Conservation (phyloP, 345 rosid species). For the Gossypium bickii region DNA sequence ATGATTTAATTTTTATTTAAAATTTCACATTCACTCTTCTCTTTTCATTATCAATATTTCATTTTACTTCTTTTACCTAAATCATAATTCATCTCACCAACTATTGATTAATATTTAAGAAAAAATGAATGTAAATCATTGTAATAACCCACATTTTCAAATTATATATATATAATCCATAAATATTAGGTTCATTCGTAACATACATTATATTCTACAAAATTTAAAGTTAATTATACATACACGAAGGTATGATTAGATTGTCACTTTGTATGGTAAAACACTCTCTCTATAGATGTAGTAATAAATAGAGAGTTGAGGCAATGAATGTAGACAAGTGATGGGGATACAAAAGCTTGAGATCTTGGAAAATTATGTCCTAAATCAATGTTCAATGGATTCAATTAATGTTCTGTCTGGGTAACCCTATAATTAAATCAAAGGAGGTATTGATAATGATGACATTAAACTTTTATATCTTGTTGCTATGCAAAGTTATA, state of each 20-base stretch:
- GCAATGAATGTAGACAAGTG: constrained; percentile 9
- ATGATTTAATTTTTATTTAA: not conserved
- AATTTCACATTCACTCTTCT: not conserved
- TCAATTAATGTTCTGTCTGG: not conserved
- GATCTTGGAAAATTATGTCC: constrained; percentile 4
- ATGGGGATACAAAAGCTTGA: constrained; percentile 2
- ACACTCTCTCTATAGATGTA: too few relatives aligned
- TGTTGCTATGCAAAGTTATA: not conserved
- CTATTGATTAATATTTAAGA: not conserved
- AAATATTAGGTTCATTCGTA: too few relatives aligned
- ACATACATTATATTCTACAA: too few relatives aligned
- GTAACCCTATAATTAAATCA: not conserved
- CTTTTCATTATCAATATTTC: not conserved
- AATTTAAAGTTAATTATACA: too few relatives aligned
- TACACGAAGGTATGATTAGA: too few relatives aligned
- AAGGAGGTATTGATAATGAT: not conserved
- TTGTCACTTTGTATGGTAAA: too few relatives aligned
- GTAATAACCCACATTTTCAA: not conserved
- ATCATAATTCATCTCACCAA: not conserved
- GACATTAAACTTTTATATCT: not conserved
- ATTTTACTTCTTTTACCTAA: too few relatives aligned
- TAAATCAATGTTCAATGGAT: constrained; percentile 17
- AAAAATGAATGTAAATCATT: not conserved
- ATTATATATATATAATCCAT: too few relatives aligned
- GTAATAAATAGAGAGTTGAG: not conserved